Conservation (phyloP, 2,329 filamentous ascomycete genomes). For the Xenoacremonium recifei region DNA sequence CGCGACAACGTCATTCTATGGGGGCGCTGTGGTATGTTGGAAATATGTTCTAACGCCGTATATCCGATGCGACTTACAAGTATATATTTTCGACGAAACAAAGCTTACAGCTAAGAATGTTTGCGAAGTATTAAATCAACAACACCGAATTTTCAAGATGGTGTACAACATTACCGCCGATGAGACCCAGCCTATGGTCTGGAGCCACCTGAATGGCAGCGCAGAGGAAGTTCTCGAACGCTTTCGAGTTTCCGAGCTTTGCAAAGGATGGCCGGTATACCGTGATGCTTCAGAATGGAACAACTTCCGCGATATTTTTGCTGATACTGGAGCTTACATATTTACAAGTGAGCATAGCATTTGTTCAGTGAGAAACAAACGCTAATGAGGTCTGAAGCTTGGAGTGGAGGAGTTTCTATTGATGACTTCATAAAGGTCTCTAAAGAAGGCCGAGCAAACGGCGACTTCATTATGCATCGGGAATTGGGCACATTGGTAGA, state of each 20-base stretch:
- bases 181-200: constrained; percentile 4
- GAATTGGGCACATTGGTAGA: constrained; percentile 49
- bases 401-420: constrained; percentile 34
- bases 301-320: constrained; percentile 49
- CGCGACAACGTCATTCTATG: too few relatives aligned
- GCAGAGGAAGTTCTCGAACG: constrained; percentile 41
- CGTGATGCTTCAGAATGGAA: constrained; percentile 52
- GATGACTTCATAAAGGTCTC: constrained; percentile 37
- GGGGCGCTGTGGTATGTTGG: too few relatives aligned
- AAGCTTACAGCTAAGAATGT: too few relatives aligned
- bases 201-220: constrained; percentile 37
- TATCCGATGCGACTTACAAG: too few relatives aligned
- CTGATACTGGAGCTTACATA: constrained; percentile 41
- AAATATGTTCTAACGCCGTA: too few relatives aligned
- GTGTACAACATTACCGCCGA: constrained; percentile 7
- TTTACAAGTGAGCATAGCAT: constrained; percentile 49
- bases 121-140: too few relatives aligned
- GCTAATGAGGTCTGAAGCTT: too few relatives aligned
- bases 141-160: constrained; percentile 3
- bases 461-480: constrained; percentile 58
- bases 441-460: constrained; percentile 47
- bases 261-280: constrained; percentile 54
- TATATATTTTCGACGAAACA: too few relatives aligned
- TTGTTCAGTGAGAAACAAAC: too few relatives aligned
- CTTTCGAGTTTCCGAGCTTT: constrained; percentile 47